Conservation (phyloP, 2,329 filamentous ascomycete species). For the Arthrobotrys sphaeroides region DNA sequence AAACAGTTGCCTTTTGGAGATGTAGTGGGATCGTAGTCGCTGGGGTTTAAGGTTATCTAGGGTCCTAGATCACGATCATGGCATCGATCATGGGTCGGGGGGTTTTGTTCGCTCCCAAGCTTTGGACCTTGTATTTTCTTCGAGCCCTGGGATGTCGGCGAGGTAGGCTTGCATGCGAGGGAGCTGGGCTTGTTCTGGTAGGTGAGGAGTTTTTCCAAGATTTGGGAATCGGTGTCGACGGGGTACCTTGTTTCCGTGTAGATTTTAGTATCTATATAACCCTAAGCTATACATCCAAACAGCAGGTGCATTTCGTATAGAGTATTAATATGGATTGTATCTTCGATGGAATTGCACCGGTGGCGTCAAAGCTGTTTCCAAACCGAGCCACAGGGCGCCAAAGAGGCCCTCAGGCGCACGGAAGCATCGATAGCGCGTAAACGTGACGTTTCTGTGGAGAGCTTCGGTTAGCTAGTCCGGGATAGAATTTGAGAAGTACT, state of each 20-base stretch:
- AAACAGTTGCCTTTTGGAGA: constrained; percentile 3
- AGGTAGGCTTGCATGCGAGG: not conserved
- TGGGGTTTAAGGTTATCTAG: constrained; percentile 24
- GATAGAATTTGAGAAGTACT: not conserved
- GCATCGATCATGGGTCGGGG: constrained; percentile 22
- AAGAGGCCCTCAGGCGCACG: not conserved
- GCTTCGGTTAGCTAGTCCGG: not conserved
- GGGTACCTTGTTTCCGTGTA: no score
- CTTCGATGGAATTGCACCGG: not conserved
- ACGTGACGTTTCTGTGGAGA: constrained; percentile 5
- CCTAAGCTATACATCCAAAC: no score
- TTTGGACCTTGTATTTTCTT: not conserved
- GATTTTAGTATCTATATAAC: no score
- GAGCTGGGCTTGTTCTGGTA: constrained; percentile 12
- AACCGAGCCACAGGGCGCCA: not conserved
- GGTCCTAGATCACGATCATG: not conserved
- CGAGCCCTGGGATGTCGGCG: constrained; percentile 5
- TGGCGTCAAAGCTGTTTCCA: not conserved
- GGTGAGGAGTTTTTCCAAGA: not conserved
- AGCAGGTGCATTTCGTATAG: no score
- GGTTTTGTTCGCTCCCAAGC: not conserved
- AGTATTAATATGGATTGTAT: no score
- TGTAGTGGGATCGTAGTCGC: not conserved
- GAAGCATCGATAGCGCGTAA: constrained; percentile 1
- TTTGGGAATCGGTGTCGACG: not conserved